Conservation (phyloP, 352 stramenopile species). For the Pilasporangium apinafurcum region DNA sequence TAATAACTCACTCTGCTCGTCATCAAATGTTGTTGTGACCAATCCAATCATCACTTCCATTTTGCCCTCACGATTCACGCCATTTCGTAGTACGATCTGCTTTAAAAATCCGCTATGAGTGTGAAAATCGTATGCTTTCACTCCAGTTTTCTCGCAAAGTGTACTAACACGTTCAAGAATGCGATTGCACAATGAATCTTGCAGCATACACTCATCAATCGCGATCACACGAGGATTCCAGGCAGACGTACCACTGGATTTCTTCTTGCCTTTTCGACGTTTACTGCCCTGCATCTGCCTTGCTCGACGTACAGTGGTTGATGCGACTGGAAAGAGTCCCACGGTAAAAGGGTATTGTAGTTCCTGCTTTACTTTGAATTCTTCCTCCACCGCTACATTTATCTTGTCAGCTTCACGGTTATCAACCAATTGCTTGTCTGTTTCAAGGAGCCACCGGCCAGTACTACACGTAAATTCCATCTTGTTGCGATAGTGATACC, state of each 20-base stretch:
- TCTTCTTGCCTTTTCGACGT: constrained; percentile 17
- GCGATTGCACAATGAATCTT: constrained; percentile 30
- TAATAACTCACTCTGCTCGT: constrained; percentile 21
- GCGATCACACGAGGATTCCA: constrained; percentile 69
- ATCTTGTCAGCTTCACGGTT: neutral
- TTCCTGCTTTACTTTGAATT: neutral
- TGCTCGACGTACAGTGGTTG: constrained; percentile 31
- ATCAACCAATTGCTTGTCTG: constrained; percentile 22
- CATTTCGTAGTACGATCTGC: constrained; percentile 56
- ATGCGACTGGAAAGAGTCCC: constrained; percentile 60
- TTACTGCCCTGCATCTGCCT: constrained; percentile 27
- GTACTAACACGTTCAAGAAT: constrained; percentile 29
- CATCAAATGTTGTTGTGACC: constrained; percentile 42
- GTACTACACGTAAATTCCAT: constrained; percentile 82
- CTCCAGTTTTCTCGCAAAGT: constrained; percentile 13
- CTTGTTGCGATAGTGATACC: constrained; percentile 74
- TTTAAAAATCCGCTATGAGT: constrained; percentile 56
- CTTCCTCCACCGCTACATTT: neutral
- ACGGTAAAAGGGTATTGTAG: constrained; percentile 41
- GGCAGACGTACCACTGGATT: no score
- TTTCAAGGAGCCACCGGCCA: constrained; percentile 53
- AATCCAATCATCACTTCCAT: constrained; percentile 64
- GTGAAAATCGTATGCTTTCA: constrained; percentile 59
- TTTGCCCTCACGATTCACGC: constrained; percentile 9
- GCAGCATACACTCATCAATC: constrained; percentile 52